Conservation (phyloP, 768 basidiomycete species). For the Paxillus involutus region DNA sequence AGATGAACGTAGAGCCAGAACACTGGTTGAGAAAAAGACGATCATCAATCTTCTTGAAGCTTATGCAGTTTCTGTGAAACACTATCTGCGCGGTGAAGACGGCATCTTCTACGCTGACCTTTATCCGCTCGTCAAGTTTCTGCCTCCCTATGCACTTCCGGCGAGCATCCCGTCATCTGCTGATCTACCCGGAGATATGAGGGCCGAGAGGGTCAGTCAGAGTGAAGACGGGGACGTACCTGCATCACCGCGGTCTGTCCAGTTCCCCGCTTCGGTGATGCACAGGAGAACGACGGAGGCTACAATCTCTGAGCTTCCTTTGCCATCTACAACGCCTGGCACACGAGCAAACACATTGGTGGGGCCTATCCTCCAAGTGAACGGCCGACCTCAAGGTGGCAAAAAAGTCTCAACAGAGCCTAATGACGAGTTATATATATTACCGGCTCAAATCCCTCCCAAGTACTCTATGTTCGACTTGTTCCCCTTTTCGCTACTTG, state of each 20-base stretch:
- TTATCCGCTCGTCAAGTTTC: slow-evolving; percentile 69
- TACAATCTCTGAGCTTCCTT: slow-evolving; percentile 25
- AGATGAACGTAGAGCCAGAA: slow-evolving; percentile 43
- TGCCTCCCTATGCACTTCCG: slow-evolving; percentile 64
- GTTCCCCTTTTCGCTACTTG: slow-evolving; percentile 68
- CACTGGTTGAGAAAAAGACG: slow-evolving; percentile 67
- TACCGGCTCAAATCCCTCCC: slow-evolving; percentile 58
- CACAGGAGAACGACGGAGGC: slow-evolving; percentile 8
- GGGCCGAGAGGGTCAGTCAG: background rate
- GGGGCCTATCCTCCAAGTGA: slow-evolving; percentile 8
- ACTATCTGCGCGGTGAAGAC: slow-evolving; percentile 62
- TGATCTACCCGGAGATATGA: slow-evolving; percentile 21
- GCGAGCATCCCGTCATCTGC: slow-evolving; percentile 43
- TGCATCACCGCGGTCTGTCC: slow-evolving; percentile 7
- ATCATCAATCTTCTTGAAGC: slow-evolving; percentile 67
- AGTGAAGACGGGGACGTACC: background rate
- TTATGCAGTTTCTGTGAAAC: slow-evolving; percentile 64
- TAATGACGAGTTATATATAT: slow-evolving; percentile 44
- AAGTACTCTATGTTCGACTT: slow-evolving; percentile 61
- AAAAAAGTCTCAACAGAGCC: slow-evolving; percentile 13
- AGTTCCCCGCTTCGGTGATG: background rate
- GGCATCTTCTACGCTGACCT: slow-evolving; percentile 43
- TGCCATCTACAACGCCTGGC: slow-evolving; percentile 23
- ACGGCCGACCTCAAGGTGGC: background rate
- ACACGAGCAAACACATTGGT: slow-evolving; percentile 10